Conservation (phyloP, 805 yeast genomes). For the Saccharomycopsis guyanensis region DNA sequence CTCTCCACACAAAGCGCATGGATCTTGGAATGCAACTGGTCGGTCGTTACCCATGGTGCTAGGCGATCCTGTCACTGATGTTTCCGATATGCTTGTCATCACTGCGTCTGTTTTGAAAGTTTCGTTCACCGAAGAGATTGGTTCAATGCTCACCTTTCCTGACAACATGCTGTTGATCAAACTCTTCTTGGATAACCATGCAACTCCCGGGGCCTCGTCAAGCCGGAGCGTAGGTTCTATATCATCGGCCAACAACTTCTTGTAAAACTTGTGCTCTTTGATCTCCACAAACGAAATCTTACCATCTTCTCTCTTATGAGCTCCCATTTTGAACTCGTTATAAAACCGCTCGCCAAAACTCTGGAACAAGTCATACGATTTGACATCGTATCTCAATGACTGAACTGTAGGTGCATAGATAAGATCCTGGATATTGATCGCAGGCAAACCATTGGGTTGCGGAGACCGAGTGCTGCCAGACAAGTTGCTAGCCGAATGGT, state of each 20-base stretch:
- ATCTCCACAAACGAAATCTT: slow-evolving; percentile 13
- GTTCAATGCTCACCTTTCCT: slow-evolving; percentile 77
- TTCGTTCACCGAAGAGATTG: slow-evolving; percentile 77
- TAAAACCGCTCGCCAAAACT: slow-evolving; percentile 17
- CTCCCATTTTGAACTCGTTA: slow-evolving; percentile 11
- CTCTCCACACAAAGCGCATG: slow-evolving; percentile 86
- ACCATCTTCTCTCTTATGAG: slow-evolving; percentile 4
- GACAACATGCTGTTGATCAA: slow-evolving; percentile 64
- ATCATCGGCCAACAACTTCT: slow-evolving; percentile 55
- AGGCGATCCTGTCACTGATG: neutral
- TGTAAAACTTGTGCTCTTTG: slow-evolving; percentile 40
- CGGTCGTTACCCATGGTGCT: slow-evolving; percentile 14
- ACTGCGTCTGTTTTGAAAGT: slow-evolving; percentile 26
- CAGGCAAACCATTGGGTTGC: neutral
- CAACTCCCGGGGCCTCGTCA: slow-evolving; percentile 49
- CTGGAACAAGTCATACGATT: slow-evolving; percentile 11
- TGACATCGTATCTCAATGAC: slow-evolving; percentile 19
- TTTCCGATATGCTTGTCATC: neutral
- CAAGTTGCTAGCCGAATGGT: slow-evolving; percentile 2
- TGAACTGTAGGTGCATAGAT: slow-evolving; percentile 22
- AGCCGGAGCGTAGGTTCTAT: slow-evolving; percentile 33
- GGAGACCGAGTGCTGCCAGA: neutral
- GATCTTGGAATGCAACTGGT: slow-evolving; percentile 67
- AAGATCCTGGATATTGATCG: slow-evolving; percentile 8
- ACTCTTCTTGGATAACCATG: slow-evolving; percentile 53